phyloP scores from a whole-genome alignment of 2,329 filamentous ascomycete genomes.

The Xylariaceae sp. region DNA sequence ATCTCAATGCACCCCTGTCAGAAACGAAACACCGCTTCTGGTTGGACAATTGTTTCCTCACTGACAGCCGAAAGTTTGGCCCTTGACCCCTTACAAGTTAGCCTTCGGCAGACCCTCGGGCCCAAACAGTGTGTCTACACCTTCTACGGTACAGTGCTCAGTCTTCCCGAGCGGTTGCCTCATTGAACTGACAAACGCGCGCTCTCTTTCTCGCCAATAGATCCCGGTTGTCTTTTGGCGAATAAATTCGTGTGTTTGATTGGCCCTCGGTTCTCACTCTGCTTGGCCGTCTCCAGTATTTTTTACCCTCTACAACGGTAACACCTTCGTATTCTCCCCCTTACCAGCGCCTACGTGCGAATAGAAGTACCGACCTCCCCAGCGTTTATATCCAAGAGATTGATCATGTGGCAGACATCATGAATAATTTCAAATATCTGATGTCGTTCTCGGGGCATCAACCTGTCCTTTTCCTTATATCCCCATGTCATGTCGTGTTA shows the following conservation, averaged over 20 bases:
- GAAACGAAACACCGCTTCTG: constrained; percentile 11
- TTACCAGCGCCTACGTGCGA: constrained; percentile 9
- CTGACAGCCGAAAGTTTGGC: background rate
- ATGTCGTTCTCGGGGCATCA: background rate
- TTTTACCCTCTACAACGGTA: background rate
- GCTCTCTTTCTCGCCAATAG: constrained; percentile 4
- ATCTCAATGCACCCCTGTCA: constrained; percentile 23
- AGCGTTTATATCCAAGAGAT: constrained; percentile 1
- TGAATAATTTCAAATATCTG: background rate
- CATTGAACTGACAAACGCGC: constrained; percentile 17
- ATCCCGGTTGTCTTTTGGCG: background rate
- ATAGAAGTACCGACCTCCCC: no score
- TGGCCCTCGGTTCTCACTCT: constrained; percentile 23
- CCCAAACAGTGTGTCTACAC: background rate
- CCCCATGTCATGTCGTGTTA: background rate
- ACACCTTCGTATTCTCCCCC: background rate
- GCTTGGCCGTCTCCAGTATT: background rate
- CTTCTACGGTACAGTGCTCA: background rate
- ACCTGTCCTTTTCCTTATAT: background rate
- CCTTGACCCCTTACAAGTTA: constrained; percentile 1
- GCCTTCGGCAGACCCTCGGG: no score
- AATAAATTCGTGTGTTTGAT: constrained; percentile 16
- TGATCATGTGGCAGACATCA: background rate
- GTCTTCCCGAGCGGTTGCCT: constrained; percentile 1
- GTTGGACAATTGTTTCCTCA: constrained; percentile 25